Evolutionary conservation across 2,329 filamentous ascomycete genomes (phyloP).

Genomic region (Didymosphaeria variabile): DNA sequence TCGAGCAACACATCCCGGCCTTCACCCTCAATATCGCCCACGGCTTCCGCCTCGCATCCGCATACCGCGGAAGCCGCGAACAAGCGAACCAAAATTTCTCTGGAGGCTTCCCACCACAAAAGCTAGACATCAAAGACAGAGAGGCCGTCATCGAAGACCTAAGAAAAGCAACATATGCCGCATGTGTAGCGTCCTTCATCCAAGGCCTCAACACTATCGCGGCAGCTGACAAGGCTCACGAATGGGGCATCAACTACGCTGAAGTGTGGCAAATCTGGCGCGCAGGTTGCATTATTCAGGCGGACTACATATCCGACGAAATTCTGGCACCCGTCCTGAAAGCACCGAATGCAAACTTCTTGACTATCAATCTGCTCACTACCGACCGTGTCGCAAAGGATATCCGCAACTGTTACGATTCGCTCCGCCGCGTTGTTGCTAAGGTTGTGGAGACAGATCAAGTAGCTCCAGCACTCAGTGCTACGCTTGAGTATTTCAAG

Average conservation of each 20-base stretch:
- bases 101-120: slow-evolving; percentile 52
- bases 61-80: slow-evolving; percentile 66
- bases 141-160: slow-evolving; percentile 65
- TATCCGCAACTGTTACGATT: slow-evolving; percentile 59
- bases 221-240: slow-evolving; percentile 64
- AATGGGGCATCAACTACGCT: slow-evolving; percentile 66
- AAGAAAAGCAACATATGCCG: slow-evolving; percentile 68
- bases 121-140: slow-evolving; percentile 44
- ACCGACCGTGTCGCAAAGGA: slow-evolving; percentile 62
- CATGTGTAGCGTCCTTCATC: slow-evolving; percentile 69
- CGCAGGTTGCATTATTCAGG: slow-evolving; percentile 75
- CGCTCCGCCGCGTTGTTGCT: slow-evolving; percentile 65
- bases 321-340: slow-evolving; percentile 61
- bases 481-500: slow-evolving; percentile 73
- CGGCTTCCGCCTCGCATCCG: slow-evolving; percentile 70
- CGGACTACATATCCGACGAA: slow-evolving; percentile 68
- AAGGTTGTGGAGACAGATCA: slow-evolving; percentile 66
- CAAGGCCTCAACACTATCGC: slow-evolving; percentile 73
- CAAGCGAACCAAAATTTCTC: slow-evolving; percentile 59
- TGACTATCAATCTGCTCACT: slow-evolving; percentile 57
- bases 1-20: slow-evolving; percentile 68
- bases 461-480: slow-evolving; percentile 67
- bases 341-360: slow-evolving; percentile 33
- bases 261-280: slow-evolving; percentile 71
- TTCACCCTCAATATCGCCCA: slow-evolving; percentile 72